Evolutionary conservation across 1,284 basidiomycete genomes (phyloP).

Genomic region (Takashimella koratensis): DNA sequence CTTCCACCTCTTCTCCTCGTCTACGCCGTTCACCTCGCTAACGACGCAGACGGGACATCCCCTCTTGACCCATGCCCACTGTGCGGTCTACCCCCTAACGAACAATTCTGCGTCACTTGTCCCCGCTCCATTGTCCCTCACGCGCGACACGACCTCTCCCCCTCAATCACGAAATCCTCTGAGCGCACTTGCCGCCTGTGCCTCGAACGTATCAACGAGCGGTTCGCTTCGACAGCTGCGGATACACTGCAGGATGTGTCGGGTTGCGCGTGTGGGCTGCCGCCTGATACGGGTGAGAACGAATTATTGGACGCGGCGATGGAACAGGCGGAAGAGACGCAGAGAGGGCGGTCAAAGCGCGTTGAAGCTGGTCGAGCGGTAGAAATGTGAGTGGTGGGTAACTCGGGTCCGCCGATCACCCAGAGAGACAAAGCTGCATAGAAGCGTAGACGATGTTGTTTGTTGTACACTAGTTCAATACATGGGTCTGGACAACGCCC

Average conservation of each 20-base stretch:
- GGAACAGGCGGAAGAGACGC: not conserved
- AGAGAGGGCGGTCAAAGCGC: not conserved
- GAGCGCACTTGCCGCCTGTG: slow-evolving; percentile 22
- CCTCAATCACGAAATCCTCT: slow-evolving; percentile 14
- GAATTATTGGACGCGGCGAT: not conserved
- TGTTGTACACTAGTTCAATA: too few species aligned
- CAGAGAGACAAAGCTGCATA: not conserved
- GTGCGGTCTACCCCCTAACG: slow-evolving; percentile 9
- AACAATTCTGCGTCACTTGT: slow-evolving; percentile 15
- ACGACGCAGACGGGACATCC: not conserved
- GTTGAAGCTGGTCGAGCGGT: not conserved
- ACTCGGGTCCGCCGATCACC: not conserved
- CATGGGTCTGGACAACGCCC: too few species aligned
- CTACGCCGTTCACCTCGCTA: not conserved
- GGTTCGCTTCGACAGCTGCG: not conserved
- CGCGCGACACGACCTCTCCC: slow-evolving; percentile 19
- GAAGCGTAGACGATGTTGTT: not conserved
- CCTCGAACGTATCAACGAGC: not conserved
- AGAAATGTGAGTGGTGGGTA: not conserved
- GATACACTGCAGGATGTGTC: not conserved
- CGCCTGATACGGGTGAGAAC: not conserved
- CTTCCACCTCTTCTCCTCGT: not conserved
- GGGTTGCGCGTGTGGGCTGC: not conserved
- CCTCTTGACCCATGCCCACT: slow-evolving; percentile 4
- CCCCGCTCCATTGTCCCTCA: slow-evolving; percentile 13